Percentiles rank a stretch among this genome's conserved stretches.
Conservation (phyloP, 2,329 filamentous ascomycete genomes). For the Verticillium longisporum region DNA sequence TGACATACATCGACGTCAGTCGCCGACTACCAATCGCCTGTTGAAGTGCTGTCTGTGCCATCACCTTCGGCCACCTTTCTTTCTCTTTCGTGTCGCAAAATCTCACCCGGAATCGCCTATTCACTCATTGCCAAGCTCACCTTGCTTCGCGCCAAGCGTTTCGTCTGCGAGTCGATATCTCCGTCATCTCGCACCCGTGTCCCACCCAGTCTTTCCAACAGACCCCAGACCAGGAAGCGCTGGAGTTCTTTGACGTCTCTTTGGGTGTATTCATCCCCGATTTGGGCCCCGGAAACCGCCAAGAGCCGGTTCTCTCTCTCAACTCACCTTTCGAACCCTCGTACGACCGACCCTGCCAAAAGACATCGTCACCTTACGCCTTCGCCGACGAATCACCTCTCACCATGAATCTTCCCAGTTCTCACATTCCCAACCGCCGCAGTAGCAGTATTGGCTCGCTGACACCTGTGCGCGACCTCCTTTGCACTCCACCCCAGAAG, state of each 20-base stretch:
- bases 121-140: not conserved
- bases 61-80: not conserved
- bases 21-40: not conserved
- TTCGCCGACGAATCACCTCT: constrained; percentile 17
- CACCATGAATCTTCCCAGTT: constrained; percentile 13
- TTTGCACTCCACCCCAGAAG: constrained; percentile 9
- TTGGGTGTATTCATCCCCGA: constrained; percentile 16
- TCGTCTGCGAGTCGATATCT: not conserved
- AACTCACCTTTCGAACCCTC: constrained; percentile 13
- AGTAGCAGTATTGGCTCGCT: constrained; percentile 11
- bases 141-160: not conserved
- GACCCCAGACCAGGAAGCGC: constrained; percentile 19
- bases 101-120: not conserved
- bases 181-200: not conserved
- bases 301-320: constrained; percentile 16
- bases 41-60: not conserved
- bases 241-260: constrained; percentile 26
- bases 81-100: not conserved
- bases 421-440: constrained; percentile 10
- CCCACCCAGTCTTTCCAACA: constrained; percentile 9
- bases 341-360: constrained; percentile 3
- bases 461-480: constrained; percentile 9
- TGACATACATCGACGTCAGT: not conserved
- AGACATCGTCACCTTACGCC: constrained; percentile 20
- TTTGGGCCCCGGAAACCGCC: not conserved